Base-by-base conservation (phyloP, 768 basidiomycete genomes). In the Cystofilobasidium bisporidii region DNA sequence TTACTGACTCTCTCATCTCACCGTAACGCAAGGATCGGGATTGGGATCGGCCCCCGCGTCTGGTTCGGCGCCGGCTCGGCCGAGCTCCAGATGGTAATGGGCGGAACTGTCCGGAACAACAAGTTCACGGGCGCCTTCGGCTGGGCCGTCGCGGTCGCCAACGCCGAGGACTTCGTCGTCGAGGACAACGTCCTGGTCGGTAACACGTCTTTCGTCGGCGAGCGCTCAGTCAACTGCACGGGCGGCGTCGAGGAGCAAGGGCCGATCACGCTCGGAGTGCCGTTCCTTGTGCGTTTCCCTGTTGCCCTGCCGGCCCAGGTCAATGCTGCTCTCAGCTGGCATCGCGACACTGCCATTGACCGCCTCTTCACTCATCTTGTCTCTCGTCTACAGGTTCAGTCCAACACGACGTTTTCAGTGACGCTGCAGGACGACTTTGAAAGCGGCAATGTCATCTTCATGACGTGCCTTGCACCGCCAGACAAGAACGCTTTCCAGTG, bases 181-280 rank as follows among this genome's bases (percentile, higher is more conserved):
- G 76, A 82, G 63, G 80, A 80, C 72, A 90, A 75, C 71, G 64
- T 75, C 11, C 77, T 89, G 43, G 62, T 82, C 10, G 86, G 84
- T 17, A 88, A 88, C 74, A 86, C 85, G 10, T 84, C 86, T 10
- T 89, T 88, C 77, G 84, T 89, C 67, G 87, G 87, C 45, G 79
- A 80, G 17, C 81, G 80, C 9, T 87, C 87, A 6, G 83, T 83
- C 5, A 85, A 87, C 69, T 89, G 88, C 76, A 82, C 80, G 20
- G 59, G 53, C 9, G 53, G 53, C 30, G 28, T 56, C 30, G 65
- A 53, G 50, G 14, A 33, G 36, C 48, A 32, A 30, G 28, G 33
- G 3, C 50, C 63, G 36, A n/a, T 36, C 32, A 47, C 32, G 9
- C 28, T 45, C 43, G 43, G 41, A 18, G 26, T 28, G 17, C 45